These are phyloP conservation scores for Neurospora cerealis DNA, from an alignment of 495 filamentous ascomycete genomes.

Conservation along the genomic window DNA sequence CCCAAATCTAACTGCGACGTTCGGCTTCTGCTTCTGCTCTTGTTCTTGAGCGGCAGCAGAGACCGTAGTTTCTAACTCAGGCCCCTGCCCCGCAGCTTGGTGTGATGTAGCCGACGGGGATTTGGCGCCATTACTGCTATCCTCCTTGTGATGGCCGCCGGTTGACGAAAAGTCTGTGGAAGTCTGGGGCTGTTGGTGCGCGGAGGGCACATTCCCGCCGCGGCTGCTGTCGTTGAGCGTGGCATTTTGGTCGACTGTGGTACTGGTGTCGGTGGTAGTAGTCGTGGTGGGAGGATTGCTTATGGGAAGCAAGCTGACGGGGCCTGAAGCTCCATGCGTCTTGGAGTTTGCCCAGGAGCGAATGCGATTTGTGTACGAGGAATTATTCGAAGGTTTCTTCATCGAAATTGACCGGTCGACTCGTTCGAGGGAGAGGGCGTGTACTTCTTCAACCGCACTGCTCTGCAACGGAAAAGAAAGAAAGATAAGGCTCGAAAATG, in stretches of 20 bases:
- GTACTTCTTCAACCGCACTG: not conserved
- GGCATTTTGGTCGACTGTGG: slow-evolving; percentile 15
- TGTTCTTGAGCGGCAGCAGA: slow-evolving; percentile 4
- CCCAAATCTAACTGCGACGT: slow-evolving; percentile 39
- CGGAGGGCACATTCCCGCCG: not conserved
- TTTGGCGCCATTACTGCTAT: slow-evolving; percentile 20
- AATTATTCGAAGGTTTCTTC: slow-evolving; percentile 51
- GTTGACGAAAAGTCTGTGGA: not conserved
- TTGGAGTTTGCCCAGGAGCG: slow-evolving; percentile 45
- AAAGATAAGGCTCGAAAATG: not conserved
- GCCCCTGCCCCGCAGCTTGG: slow-evolving; percentile 45
- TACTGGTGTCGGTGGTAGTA: not conserved
- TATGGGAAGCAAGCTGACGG: slow-evolving; percentile 26
- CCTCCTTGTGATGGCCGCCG: not conserved
- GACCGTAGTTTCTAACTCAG: slow-evolving; percentile 33
- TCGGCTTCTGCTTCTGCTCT: slow-evolving; percentile 28
- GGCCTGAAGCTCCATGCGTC: slow-evolving; percentile 43
- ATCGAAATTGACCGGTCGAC: slow-evolving; percentile 36
- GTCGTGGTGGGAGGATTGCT: slow-evolving; percentile 15
- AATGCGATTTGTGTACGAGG: slow-evolving; percentile 45
- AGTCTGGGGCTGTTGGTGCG: not conserved
- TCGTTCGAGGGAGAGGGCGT: not conserved
- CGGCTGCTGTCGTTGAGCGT: slow-evolving; percentile 8
- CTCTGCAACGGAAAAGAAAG: not conserved
- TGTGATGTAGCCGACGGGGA: slow-evolving; percentile 38